Evolutionary conservation across 768 basidiomycete species (phyloP), one percentile per base, ranked within the genome.

Genomic region (Naganishia kalamii): DNA sequence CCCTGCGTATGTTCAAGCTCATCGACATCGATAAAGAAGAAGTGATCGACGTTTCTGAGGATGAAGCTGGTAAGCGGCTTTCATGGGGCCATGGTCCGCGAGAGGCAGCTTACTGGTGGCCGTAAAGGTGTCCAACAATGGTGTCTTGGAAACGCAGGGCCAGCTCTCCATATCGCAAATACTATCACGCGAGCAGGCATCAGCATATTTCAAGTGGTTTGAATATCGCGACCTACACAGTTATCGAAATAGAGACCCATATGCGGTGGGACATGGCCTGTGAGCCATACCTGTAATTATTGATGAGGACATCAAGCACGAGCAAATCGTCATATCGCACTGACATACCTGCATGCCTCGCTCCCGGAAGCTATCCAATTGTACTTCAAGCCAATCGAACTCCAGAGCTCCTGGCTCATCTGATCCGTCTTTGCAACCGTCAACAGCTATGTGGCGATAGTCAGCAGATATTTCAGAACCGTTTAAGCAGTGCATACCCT

Each of bases 311-410:
- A 69, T 66, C 27, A 25, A 27, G 37, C 44, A 32, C 8, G 62
- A 32, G 11, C 32, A 2, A 10, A 1, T 19, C 47, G 11, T 17
- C 30, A 1, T 5, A n/a, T 27, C 33, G 2, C 3, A 40, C 48
- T 11, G 37, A 32, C 40, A n/a, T 48, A 87, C 88, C 82, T 90
- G 86, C 85, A 92, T 87, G 37, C 84, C 84, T 62, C 87, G 80
- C 3, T 83, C 77, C 65, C 88, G 81, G 75, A 86, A 91, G 63
- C 77, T 79, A 51, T 84, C 79, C 21, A 96, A 80, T 77, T 92
- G 90, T 2, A 89, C 89, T 66, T 90, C 89, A 13, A 96, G 81
- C 92, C 92, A 96, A 76, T 90, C 88, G 70, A 93, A 82, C 73
- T 96, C 82, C 27, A 90, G 81, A 69, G 90, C 90, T 50, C 92